A percentile compares a stretch with the other conserved stretches of the same genome.
Evolutionary conservation across 352 stramenopile species (phyloP).

Genomic region (Discostella stelligera): DNA sequence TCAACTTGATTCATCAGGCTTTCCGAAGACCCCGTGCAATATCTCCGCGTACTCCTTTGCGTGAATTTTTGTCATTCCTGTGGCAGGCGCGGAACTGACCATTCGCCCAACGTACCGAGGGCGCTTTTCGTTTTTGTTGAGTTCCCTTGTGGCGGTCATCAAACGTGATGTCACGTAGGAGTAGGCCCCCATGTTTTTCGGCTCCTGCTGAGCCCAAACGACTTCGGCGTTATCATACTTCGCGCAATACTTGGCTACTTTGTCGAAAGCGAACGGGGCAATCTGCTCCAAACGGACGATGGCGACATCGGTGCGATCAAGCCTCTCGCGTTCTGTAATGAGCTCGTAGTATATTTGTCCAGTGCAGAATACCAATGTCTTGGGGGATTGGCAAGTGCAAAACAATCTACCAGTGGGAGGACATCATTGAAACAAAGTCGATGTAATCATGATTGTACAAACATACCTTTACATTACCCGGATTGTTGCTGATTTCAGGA

Average conservation of each 20-base stretch:
- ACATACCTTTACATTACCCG: slow-evolving; percentile 77
- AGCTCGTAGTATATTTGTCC: slow-evolving; percentile 99
- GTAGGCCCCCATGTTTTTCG: slow-evolving; percentile 96
- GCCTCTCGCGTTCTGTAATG: slow-evolving; percentile 86
- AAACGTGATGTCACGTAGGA: slow-evolving; percentile 90
- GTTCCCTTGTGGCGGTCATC: slow-evolving; percentile 91
- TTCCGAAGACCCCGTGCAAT: slow-evolving; percentile 83
- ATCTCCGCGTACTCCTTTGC: slow-evolving; percentile 91
- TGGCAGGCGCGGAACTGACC: slow-evolving; percentile 91
- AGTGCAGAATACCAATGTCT: slow-evolving; percentile 90
- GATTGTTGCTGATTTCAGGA: slow-evolving; percentile 77
- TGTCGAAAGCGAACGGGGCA: slow-evolving; percentile 96
- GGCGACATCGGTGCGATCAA: slow-evolving; percentile 74
- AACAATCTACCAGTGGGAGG: slow-evolving; percentile 9
- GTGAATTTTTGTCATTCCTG: slow-evolving; percentile 93
- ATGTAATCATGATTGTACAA: slow-evolving; percentile 10
- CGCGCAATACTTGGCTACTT: slow-evolving; percentile 88
- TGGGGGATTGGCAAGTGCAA: slow-evolving; percentile 16
- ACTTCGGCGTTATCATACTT: slow-evolving; percentile 94
- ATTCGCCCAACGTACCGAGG: slow-evolving; percentile 91
- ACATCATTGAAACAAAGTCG: neutral
- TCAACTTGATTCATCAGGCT: neutral
- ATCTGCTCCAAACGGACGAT: slow-evolving; percentile 96
- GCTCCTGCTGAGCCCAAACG: slow-evolving; percentile 95
- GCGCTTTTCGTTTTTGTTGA: slow-evolving; percentile 88